Conservation (phyloP, 1,284 basidiomycete species). For the Xerocomus amazonicus region DNA sequence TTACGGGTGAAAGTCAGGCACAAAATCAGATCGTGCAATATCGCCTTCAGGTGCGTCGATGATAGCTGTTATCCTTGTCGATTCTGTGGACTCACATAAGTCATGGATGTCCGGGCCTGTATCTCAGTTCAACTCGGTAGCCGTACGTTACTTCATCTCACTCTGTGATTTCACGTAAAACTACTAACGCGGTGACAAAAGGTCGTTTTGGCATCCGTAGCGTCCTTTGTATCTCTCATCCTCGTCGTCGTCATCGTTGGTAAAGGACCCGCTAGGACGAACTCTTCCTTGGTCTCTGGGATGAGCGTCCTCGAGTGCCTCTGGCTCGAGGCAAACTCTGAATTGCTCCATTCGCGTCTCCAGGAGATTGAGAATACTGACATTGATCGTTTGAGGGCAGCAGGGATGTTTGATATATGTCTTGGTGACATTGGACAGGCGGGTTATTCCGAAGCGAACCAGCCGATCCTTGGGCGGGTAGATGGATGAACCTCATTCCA, state of each 20-base stretch:
- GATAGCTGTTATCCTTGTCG: no score
- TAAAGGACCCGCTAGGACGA: neutral
- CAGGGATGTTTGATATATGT: neutral
- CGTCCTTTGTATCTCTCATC: neutral
- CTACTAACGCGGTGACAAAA: neutral
- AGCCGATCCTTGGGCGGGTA: neutral
- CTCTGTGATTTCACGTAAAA: neutral
- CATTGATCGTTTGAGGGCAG: neutral
- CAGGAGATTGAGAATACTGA: neutral
- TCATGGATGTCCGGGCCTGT: no score
- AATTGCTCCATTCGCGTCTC: neutral
- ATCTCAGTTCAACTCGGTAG: neutral
- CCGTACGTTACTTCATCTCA: neutral
- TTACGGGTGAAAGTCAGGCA: neutral
- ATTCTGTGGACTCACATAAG: neutral
- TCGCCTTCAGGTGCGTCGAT: neutral
- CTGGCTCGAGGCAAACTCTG: neutral
- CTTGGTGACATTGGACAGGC: neutral
- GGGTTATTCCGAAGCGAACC: neutral
- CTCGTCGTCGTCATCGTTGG: neutral
- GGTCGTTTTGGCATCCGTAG: neutral
- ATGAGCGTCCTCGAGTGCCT: neutral
- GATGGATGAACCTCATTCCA: neutral
- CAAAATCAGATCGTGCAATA: neutral
- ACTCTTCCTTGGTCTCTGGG: neutral